Conservation (phyloP, 441 rosid species). For the Monsonia emarginata region DNA sequence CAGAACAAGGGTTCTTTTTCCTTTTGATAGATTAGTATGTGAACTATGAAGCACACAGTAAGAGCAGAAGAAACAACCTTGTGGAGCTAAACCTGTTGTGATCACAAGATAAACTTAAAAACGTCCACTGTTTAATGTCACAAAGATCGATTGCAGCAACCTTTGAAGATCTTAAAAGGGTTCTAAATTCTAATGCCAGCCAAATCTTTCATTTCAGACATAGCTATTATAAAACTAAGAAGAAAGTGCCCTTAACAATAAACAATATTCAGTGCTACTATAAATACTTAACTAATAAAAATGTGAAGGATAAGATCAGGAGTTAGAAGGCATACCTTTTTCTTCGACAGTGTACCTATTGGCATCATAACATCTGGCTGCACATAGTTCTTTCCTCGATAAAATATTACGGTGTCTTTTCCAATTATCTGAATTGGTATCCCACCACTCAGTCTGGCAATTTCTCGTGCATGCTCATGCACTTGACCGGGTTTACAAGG, state of each 20-base stretch:
- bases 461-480: conserved; percentile 54
- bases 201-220: neutral
- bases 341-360: conserved; percentile 74
- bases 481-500: conserved; percentile 72
- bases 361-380: conserved; percentile 94
- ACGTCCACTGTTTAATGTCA: neutral
- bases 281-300: neutral
- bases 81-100: neutral
- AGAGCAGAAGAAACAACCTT: neutral
- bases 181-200: conserved; percentile 3
- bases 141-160: neutral
- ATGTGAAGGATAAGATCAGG: neutral
- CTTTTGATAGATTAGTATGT: neutral
- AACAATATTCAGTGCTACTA: neutral
- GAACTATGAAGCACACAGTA: neutral
- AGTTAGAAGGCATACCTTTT: conserved; percentile 34
- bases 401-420: conserved; percentile 65
- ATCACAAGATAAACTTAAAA: neutral
- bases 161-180: neutral
- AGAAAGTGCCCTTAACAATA: neutral
- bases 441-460: conserved; percentile 86
- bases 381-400: conserved; percentile 78
- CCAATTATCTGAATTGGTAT: conserved; percentile 61
- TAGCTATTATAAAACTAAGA: neutral
- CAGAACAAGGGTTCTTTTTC: neutral